phyloP scores from a whole-genome alignment of 1,284 basidiomycete genomes.

The Ceratobasidium sp. region DNA sequence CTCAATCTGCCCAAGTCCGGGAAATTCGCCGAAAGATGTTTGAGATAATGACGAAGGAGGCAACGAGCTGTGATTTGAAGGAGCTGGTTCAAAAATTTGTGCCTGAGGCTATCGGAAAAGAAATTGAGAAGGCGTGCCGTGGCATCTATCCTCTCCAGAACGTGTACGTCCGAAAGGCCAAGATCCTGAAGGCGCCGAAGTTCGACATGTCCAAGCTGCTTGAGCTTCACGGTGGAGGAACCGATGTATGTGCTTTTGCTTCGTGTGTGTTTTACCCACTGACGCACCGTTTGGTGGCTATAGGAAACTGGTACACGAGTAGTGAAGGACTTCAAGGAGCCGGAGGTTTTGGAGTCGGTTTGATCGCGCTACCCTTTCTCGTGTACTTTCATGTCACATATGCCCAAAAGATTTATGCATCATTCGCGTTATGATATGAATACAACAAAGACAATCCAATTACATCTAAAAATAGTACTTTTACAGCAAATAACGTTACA shows the following conservation, averaged over 20 bases:
- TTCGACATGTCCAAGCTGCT: slow-evolving; percentile 95
- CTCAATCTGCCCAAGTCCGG: slow-evolving; percentile 92
- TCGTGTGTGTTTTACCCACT: slow-evolving; percentile 22
- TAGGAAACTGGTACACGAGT: slow-evolving; percentile 90
- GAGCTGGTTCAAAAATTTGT: slow-evolving; percentile 99
- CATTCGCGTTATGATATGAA: slow-evolving; percentile 32
- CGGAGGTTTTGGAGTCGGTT: slow-evolving; percentile 83
- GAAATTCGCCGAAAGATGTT: slow-evolving; percentile 99
- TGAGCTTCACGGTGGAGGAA: slow-evolving; percentile 94
- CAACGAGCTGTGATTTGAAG: slow-evolving; percentile 95
- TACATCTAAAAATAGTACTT: neutral
- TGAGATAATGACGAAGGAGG: slow-evolving; percentile 99
- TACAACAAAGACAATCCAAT: slow-evolving; percentile 7
- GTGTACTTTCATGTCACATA: slow-evolving; percentile 36
- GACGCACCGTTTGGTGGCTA: slow-evolving; percentile 30
- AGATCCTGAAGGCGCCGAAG: slow-evolving; percentile 97
- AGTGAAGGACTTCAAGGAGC: slow-evolving; percentile 92
- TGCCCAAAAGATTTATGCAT: slow-evolving; percentile 38
- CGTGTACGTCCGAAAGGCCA: slow-evolving; percentile 97
- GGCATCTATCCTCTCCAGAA: slow-evolving; percentile 98
- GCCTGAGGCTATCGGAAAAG: slow-evolving; percentile 97
- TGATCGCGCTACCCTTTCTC: slow-evolving; percentile 30
- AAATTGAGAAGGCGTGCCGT: slow-evolving; percentile 98
- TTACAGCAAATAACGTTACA: slow-evolving; percentile 16
- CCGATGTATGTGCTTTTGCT: slow-evolving; percentile 69